A percentile compares a stretch with the other conserved stretches of the same genome.
phyloP scores from a whole-genome alignment of 345 rosid species.

The Balakata baccata region DNA sequence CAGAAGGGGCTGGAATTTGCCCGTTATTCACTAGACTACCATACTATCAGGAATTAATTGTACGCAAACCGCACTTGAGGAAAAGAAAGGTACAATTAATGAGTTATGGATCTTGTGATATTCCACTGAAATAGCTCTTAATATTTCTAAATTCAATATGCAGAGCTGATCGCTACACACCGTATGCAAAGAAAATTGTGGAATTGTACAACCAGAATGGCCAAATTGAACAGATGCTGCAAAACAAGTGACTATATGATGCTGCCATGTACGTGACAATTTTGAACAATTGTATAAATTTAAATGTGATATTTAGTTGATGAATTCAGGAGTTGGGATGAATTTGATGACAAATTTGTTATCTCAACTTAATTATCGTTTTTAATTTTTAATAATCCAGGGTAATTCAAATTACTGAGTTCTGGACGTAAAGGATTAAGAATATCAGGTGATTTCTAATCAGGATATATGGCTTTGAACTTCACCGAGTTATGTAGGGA shows the following conservation, averaged over 20 bases:
- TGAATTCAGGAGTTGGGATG: neutral
- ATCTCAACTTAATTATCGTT: neutral
- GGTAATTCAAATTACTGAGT: neutral
- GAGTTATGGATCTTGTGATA: neutral
- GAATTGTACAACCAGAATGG: constrained; percentile 74
- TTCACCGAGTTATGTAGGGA: neutral
- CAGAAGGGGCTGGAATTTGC: constrained; percentile 98
- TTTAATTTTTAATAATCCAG: neutral
- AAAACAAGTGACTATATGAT: constrained; percentile 35
- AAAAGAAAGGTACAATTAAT: constrained; percentile 56
- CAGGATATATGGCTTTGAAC: neutral
- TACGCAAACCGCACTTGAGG: constrained; percentile 79
- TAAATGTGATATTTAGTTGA: no score
- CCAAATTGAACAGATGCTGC: constrained; percentile 69
- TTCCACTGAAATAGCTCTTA: constrained; percentile 1
- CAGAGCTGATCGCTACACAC: constrained; percentile 77
- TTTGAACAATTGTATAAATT: neutral
- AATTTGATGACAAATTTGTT: neutral
- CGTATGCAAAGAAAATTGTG: constrained; percentile 79
- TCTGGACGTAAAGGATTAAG: neutral
- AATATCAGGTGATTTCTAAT: neutral
- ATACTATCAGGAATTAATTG: constrained; percentile 88
- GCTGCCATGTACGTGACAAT: constrained; percentile 16
- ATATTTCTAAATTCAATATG: constrained; percentile 18
- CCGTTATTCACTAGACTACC: constrained; percentile 91